Base-by-base conservation (phyloP, 148 eudicot species). In the Vaccinium vitisidaea region DNA sequence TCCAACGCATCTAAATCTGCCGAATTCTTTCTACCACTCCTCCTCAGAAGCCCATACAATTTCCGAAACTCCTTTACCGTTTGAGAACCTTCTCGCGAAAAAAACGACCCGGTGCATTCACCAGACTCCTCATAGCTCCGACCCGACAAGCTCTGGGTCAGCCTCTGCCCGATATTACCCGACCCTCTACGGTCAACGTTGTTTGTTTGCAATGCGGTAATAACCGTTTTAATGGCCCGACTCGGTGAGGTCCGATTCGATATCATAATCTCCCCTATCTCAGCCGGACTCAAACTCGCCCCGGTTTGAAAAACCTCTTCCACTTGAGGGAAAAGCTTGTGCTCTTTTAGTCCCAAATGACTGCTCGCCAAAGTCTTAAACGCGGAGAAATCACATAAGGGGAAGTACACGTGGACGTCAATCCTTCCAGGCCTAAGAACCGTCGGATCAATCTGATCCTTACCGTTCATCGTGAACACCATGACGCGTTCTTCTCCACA, bases 191-290 rank as follows among this genome's bases (percentile, higher is more conserved):
- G 43, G 6, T 84, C 89, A 61, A 49, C 83, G 69, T 86, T 4
- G 59, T 86, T 86, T 16, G 75, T 82, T 19, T 90, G 90, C 59
- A 92, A 70, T 8, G 94, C 86, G 49, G 85, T 84, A 8, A 94
- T 93, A 5, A 94, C 85, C n/a, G 88, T 73, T 77, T 92, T 94
- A 9, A 94, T 46, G 14, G 98, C 95, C 77, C 94, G 90, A 54
- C 90, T 90, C 0, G 94, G 82, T 2, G 98, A 94, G 19, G 80
- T 88, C 69, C 98, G 86, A 82, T 93, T 90, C 5, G 93, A 85
- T 11, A 93, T 90, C 98, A 94, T 92, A 48, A 94, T 91, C 88
- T 94, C 95, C 9, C 95, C 87, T n/a, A 94, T 82, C 85, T 90
- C 94, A 2, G 94, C 94, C 83, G 85, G 91, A 67, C 91, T 94